Conservation (phyloP, 2,329 filamentous ascomycete species). For the Hirsutella minnesotensis region DNA sequence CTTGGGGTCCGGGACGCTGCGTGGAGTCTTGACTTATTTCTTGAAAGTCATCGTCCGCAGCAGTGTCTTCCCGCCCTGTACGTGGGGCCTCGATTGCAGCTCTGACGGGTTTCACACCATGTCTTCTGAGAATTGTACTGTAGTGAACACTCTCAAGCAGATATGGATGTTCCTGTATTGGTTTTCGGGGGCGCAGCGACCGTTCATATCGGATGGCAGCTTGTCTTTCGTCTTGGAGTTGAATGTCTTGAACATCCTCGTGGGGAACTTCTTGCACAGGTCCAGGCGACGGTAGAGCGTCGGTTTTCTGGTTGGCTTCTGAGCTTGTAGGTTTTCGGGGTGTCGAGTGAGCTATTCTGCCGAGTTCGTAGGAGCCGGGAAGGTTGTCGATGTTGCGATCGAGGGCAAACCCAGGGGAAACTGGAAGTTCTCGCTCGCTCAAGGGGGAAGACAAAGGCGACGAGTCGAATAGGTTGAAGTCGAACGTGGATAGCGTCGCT, state of each 20-base stretch:
- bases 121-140: conserved; percentile 37
- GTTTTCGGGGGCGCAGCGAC: conserved; percentile 46
- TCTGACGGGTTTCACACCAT: conserved; percentile 41
- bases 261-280: neutral
- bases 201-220: conserved; percentile 26
- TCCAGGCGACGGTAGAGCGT: neutral
- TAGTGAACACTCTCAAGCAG: conserved; percentile 43
- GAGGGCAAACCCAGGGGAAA: conserved; percentile 5
- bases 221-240: conserved; percentile 10
- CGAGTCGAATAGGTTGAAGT: conserved; percentile 11
- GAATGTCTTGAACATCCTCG: neutral
- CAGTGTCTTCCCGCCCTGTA: conserved; percentile 27
- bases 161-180: conserved; percentile 50
- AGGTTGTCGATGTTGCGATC: neutral
- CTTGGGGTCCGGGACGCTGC: conserved; percentile 18
- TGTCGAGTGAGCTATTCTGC: neutral
- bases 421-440: conserved; percentile 15
- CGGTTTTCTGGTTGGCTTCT: neutral
- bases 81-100: conserved; percentile 21
- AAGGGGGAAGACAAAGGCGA: conserved; percentile 22
- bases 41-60: conserved; percentile 39
- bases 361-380: neutral
- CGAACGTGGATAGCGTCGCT: neutral
- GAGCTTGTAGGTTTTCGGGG: neutral
- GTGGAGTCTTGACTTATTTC: conserved; percentile 35